These are phyloP conservation scores for Pestalotiopsis sp. DNA, from an alignment of 2,329 filamentous ascomycete species.

Conservation along the genomic window DNA sequence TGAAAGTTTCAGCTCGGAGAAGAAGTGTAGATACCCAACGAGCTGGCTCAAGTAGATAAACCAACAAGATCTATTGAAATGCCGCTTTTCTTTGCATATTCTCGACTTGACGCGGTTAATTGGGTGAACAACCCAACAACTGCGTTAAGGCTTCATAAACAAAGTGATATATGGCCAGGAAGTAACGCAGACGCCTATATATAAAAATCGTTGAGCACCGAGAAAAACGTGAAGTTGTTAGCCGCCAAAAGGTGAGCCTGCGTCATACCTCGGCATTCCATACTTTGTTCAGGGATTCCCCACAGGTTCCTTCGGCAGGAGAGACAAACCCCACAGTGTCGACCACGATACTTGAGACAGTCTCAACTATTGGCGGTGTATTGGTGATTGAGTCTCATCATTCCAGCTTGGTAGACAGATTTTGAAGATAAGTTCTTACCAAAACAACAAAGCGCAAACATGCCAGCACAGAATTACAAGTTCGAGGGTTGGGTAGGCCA, in stretches of 20 bases:
- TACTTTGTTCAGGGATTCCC: conserved; percentile 4
- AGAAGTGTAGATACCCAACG: conserved; percentile 3
- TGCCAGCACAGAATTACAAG: conserved; percentile 14
- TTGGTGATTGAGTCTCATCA: not conserved
- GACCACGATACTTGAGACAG: not conserved
- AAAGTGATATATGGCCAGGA: too few relatives aligned
- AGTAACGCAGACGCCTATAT: too few relatives aligned
- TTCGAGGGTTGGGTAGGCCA: conserved; percentile 18
- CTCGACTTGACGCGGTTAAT: too few relatives aligned
- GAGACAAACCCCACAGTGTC: not conserved
- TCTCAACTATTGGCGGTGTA: not conserved
- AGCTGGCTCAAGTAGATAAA: conserved; percentile 4
- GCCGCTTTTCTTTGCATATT: not conserved
- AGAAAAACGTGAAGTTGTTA: too few relatives aligned
- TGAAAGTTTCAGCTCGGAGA: not conserved
- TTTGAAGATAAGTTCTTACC: not conserved
- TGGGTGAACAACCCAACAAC: too few relatives aligned
- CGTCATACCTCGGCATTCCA: conserved; percentile 8
- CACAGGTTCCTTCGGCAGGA: not conserved
- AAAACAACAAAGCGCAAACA: not conserved
- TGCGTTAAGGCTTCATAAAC: too few relatives aligned
- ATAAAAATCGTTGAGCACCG: too few relatives aligned
- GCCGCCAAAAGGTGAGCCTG: not conserved
- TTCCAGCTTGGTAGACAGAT: too few relatives aligned
- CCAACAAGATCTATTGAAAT: not conserved